These are phyloP conservation scores for Aspergillus pseudoglaucus DNA, from an alignment of 2,329 filamentous ascomycete genomes.

Conservation along the genomic window DNA sequence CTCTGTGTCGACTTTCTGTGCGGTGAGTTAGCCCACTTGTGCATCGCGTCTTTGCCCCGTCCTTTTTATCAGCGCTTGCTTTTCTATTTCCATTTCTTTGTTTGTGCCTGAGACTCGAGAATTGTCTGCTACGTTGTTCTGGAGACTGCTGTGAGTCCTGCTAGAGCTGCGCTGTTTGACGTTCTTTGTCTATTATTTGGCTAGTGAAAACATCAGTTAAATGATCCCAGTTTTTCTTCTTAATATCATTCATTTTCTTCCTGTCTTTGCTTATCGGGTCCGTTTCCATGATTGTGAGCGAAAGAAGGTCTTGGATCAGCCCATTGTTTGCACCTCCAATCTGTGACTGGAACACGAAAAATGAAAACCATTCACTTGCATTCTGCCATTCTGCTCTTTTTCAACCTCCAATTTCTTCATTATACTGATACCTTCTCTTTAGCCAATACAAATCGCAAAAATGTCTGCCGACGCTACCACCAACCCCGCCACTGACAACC, in stretches of 20 bases:
- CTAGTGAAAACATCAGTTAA: too few species aligned
- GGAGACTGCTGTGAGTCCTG: too few species aligned
- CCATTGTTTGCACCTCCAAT: too few species aligned
- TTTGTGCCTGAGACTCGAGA: too few species aligned
- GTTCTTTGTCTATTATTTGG: too few species aligned
- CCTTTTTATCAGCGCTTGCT: neutral
- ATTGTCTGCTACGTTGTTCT: too few species aligned
- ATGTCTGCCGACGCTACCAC: conserved; percentile 75
- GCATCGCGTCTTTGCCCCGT: neutral
- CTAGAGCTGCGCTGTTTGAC: too few species aligned
- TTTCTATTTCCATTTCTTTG: neutral
- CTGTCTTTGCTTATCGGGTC: too few species aligned
- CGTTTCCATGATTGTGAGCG: too few species aligned
- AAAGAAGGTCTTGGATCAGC: too few species aligned
- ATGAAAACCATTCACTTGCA: neutral
- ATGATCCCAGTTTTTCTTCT: too few species aligned
- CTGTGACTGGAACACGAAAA: neutral
- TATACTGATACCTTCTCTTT: neutral
- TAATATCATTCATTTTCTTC: too few species aligned
- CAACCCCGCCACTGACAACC: conserved; percentile 57
- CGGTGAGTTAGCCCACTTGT: conserved; percentile 22
- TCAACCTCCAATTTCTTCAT: neutral
- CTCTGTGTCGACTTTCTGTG: conserved; percentile 20
- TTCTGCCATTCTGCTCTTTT: neutral
- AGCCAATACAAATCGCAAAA: conserved; percentile 33